Conservation (phyloP, 1,139 yeast species). For the Lodderomyces theae region DNA sequence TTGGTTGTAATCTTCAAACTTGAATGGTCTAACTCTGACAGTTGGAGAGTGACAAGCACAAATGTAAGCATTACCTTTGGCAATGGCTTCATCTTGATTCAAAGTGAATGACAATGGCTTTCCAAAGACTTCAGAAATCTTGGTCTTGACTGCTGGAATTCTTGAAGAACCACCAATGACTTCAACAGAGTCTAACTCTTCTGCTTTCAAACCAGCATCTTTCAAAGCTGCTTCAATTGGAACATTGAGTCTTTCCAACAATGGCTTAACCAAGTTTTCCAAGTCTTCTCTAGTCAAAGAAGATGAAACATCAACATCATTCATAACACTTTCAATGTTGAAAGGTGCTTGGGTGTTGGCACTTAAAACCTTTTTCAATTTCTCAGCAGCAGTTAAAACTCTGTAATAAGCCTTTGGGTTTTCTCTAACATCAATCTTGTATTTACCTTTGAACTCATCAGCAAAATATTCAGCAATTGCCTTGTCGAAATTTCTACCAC, state of each 20-base stretch:
- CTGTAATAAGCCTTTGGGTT: constrained; percentile 96
- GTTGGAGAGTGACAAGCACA: constrained; percentile 99
- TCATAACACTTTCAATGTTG: constrained; percentile 94
- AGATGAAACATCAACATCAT: constrained; percentile 93
- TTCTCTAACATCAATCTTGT: constrained; percentile 86
- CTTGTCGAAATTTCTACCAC: constrained; percentile 95
- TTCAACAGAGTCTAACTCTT: constrained; percentile 86
- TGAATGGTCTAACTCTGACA: constrained; percentile 97
- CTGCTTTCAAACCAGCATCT: constrained; percentile 69
- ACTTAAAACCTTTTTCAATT: constrained; percentile 90
- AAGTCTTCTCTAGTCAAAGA: constrained; percentile 87
- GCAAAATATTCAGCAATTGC: constrained; percentile 96
- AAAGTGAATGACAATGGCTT: constrained; percentile 89
- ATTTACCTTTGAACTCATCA: constrained; percentile 83
- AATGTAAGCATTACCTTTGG: constrained; percentile 98
- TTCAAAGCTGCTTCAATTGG: constrained; percentile 83
- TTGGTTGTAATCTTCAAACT: constrained; percentile 92
- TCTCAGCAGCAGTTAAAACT: constrained; percentile 88
- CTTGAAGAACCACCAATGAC: constrained; percentile 98
- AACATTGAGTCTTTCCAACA: constrained; percentile 67
- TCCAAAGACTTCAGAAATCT: constrained; percentile 75
- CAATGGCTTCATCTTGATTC: constrained; percentile 99
- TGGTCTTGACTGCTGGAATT: constrained; percentile 88
- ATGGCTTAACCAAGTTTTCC: constrained; percentile 83
- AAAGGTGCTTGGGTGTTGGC: constrained; percentile 96